Evolutionary conservation across 2,329 filamentous ascomycete species (phyloP), one percentile per base, ranked within the genome.

Genomic region (Beauveria sp.): DNA sequence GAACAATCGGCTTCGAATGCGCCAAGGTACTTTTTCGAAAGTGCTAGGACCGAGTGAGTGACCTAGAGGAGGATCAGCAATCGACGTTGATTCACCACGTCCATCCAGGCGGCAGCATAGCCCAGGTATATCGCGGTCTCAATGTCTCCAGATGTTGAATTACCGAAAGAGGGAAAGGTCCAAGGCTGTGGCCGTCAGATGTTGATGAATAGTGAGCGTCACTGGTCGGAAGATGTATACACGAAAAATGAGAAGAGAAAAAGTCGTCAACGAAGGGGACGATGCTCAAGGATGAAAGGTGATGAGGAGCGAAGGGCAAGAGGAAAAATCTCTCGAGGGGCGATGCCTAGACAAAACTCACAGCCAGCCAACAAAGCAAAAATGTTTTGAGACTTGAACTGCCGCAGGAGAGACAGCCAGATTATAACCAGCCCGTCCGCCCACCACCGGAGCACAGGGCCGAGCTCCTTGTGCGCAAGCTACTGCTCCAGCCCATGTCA

Each of bases 241-340:
- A 48, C 22, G n/a, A 53, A 59, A 18, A 61, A 22, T 43, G 60
- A 43, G 34, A 62, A 61, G 31, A 42, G 18, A 40, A 52, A 24
- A 34, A 49, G 14, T 54, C 40, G 31, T 24, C 57, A 63, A 57
- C 63, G 63, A 64, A 53, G 55, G 63, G 61, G 56, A 60, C 57
- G 49, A 50, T 20, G n/a, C 18, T 16, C n/a, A 46, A 28, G 9
- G 45, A 42, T 20, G 26, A 43, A 51, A 45, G 16, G 18, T 20
- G 38, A 31, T 59, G 22, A 26, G 49, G 49, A 49, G 31, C 24
- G 12, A 60, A 40, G n/a, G n/a, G 20, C 24, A 50, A 54, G 31
- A 43, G 31, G 34, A 9, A 55, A 55, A 43, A 49, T 16, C 24
- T 20, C n/a, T 54, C 3, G 24, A 51, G 40, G 46, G 49, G 49